These are phyloP conservation scores for Chaetomium olivaceum DNA, from an alignment of 2,329 filamentous ascomycete genomes.

Conservation along the genomic window DNA sequence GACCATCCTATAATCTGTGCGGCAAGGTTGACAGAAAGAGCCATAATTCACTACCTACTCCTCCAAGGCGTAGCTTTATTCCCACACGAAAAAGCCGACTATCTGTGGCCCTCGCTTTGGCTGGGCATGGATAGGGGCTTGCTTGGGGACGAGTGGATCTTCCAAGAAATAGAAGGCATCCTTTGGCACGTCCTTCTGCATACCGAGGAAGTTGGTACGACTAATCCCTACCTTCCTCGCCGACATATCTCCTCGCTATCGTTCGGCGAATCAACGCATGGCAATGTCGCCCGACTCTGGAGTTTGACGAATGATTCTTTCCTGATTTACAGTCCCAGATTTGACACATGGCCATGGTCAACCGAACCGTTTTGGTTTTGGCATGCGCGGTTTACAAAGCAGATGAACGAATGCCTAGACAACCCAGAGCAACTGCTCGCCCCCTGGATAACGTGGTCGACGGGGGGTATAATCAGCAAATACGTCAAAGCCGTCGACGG, in stretches of 20 bases:
- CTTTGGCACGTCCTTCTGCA: constrained; percentile 7
- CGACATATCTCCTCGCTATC: no score
- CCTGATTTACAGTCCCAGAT: no score
- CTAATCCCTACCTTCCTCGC: background rate
- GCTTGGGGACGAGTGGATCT: background rate
- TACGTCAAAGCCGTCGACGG: background rate
- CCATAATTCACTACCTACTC: background rate
- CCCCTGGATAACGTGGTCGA: background rate
- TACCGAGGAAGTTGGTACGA: background rate
- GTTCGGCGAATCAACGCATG: background rate
- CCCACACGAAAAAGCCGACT: background rate
- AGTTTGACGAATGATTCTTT: background rate
- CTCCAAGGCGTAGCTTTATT: background rate
- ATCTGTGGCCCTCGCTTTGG: background rate
- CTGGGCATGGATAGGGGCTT: background rate
- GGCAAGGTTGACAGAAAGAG: background rate
- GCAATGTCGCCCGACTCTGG: background rate
- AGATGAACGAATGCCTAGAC: background rate
- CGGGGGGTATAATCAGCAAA: background rate
- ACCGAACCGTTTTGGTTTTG: no score
- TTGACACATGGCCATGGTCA: no score
- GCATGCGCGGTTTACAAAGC: no score
- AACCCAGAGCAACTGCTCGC: background rate
- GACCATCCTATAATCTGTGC: background rate
- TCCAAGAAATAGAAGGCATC: constrained; percentile 7